phyloP scores from a whole-genome alignment of 2,329 filamentous ascomycete species.

The Colletotrichum eremochloae region DNA sequence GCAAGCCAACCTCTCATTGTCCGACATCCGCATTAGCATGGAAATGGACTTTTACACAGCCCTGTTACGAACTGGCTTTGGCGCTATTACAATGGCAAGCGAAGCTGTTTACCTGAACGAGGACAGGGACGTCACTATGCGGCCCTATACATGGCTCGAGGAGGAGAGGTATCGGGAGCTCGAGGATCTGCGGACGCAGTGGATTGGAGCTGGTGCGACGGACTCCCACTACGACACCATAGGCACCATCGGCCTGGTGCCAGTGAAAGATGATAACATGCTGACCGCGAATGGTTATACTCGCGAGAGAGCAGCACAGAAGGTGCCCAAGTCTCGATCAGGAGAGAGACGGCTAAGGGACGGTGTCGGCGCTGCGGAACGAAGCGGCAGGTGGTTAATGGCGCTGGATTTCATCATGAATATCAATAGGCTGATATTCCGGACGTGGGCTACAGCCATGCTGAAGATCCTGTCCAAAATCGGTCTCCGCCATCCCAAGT shows the following conservation, averaged over 20 bases:
- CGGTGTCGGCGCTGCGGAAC: constrained; percentile 83
- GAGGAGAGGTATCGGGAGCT: constrained; percentile 86
- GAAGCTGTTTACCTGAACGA: constrained; percentile 97
- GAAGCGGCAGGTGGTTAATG: constrained; percentile 83
- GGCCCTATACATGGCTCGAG: constrained; percentile 89
- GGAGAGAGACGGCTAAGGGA: constrained; percentile 64
- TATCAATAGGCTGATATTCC: constrained; percentile 75
- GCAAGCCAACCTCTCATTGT: constrained; percentile 90
- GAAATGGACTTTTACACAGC: constrained; percentile 97
- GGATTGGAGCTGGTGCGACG: constrained; percentile 60
- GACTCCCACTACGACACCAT: constrained; percentile 65
- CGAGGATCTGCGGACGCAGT: constrained; percentile 69
- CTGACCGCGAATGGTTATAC: constrained; percentile 71
- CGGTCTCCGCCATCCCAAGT: constrained; percentile 74
- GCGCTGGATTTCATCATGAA: constrained; percentile 81
- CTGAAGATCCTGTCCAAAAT: constrained; percentile 68
- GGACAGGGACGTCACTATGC: constrained; percentile 80
- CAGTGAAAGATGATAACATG: constrained; percentile 62
- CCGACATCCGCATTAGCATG: constrained; percentile 82
- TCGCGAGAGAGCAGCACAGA: constrained; percentile 77
- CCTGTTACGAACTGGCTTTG: constrained; percentile 87
- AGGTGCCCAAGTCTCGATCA: constrained; percentile 61
- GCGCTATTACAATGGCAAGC: constrained; percentile 90
- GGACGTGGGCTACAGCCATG: constrained; percentile 68
- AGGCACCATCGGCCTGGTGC: constrained; percentile 68